These are phyloP conservation scores for Sugiyamaella pinicola DNA, from an alignment of 1,139 yeast genomes.

Conservation along the genomic window DNA sequence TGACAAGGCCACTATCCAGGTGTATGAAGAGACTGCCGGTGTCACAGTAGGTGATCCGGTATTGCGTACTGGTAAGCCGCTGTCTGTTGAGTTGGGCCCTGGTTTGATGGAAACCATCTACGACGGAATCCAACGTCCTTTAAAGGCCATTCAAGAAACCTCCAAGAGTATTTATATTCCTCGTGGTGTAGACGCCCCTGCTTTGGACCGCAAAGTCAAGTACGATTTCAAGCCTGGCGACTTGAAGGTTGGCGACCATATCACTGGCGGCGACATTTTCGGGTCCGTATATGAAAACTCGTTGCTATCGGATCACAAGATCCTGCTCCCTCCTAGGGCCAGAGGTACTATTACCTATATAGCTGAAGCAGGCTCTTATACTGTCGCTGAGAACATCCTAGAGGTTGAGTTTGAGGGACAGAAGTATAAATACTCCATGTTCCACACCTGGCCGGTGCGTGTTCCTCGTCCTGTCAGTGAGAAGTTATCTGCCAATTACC, in stretches of 20 bases:
- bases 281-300: constrained; percentile 95
- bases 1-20: constrained; percentile 97
- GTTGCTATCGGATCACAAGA: constrained; percentile 86
- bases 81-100: constrained; percentile 97
- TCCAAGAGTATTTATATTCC: constrained; percentile 95
- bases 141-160: constrained; percentile 81
- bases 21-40: constrained; percentile 98
- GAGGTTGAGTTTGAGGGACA: constrained; percentile 95
- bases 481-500: constrained; percentile 88
- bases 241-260: constrained; percentile 92
- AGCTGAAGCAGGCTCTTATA: constrained; percentile 88
- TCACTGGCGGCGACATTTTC: constrained; percentile 96
- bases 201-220: constrained; percentile 75
- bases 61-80: constrained; percentile 94
- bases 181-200: constrained; percentile 97
- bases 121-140: constrained; percentile 99
- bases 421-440: constrained; percentile 81
- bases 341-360: constrained; percentile 93
- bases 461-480: constrained; percentile 98
- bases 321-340: constrained; percentile 95
- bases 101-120: constrained; percentile 98
- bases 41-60: constrained; percentile 99
- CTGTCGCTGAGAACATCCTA: constrained; percentile 81
- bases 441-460: constrained; percentile 99
- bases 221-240: constrained; percentile 84